Evolutionary conservation across 2,329 filamentous ascomycete genomes (phyloP).

Genomic region (Aspergillus japonicus): DNA sequence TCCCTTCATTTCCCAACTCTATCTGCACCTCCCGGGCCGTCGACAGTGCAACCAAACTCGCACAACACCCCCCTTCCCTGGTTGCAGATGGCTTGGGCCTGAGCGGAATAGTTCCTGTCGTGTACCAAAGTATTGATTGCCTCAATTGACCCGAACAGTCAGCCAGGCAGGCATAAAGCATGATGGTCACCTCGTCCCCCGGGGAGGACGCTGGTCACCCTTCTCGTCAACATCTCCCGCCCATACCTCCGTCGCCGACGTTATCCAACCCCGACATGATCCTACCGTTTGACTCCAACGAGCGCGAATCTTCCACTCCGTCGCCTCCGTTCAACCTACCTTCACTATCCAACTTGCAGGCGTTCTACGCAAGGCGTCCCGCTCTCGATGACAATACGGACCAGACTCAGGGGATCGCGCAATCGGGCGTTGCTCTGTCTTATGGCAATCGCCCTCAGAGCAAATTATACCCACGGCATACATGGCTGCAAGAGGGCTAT

Average conservation of each 20-base stretch:
- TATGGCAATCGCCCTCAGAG: constrained; percentile 23
- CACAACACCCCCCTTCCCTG: background rate
- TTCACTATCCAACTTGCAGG: constrained; percentile 45
- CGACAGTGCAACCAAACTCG: constrained; percentile 2
- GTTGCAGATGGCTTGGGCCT: constrained; percentile 12
- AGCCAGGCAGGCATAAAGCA: constrained; percentile 5
- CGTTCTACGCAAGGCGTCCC: constrained; percentile 31
- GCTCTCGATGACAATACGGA: constrained; percentile 7
- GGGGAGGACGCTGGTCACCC: constrained; percentile 18
- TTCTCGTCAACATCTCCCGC: constrained; percentile 15
- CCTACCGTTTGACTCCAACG: constrained; percentile 68
- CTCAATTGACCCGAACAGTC: constrained; percentile 1
- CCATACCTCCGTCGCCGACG: constrained; percentile 70
- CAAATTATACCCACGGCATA: constrained; percentile 34
- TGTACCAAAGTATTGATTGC: background rate
- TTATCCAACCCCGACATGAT: constrained; percentile 95
- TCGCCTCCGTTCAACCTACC: constrained; percentile 54
- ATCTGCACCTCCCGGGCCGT: constrained; percentile 3
- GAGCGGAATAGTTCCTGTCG: constrained; percentile 3
- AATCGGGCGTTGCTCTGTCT: constrained; percentile 9
- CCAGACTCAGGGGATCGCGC: background rate
- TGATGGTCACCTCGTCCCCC: constrained; percentile 12
- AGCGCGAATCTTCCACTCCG: constrained; percentile 48
- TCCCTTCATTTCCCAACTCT: constrained; percentile 9
- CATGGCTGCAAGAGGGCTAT: constrained; percentile 38